Evolutionary conservation across 163 green algal genomes (phyloP).

Genomic region (Prototheca cutis): DNA sequence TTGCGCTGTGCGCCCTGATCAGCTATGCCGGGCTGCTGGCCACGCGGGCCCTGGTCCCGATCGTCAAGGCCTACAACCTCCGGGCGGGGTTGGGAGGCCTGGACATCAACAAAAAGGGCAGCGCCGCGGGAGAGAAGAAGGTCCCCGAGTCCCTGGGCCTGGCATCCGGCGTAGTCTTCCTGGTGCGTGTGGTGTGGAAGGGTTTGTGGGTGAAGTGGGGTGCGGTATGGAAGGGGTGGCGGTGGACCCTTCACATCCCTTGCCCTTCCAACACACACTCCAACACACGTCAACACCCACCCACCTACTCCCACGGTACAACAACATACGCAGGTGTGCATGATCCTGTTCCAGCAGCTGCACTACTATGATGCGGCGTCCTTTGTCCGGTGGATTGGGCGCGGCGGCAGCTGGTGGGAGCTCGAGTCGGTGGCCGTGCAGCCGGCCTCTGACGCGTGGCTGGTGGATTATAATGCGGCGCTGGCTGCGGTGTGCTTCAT

Average conservation of each 20-base stretch:
- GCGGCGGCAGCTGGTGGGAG: constrained; percentile 20
- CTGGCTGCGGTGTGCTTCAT: constrained; percentile 97
- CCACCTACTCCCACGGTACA: too few relatives aligned
- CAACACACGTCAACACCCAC: too few relatives aligned
- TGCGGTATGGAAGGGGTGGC: too few relatives aligned
- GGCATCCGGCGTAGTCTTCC: constrained; percentile 75
- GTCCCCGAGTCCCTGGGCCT: constrained; percentile 86
- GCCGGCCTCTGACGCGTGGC: constrained; percentile 11
- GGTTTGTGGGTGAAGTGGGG: background rate
- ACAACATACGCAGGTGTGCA: constrained; percentile 59
- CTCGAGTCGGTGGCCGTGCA: constrained; percentile 9
- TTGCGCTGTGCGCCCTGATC: constrained; percentile 33
- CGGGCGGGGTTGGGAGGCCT: constrained; percentile 70
- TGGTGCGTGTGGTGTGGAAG: constrained; percentile 28
- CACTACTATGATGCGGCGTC: constrained; percentile 68
- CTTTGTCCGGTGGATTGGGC: constrained; percentile 37
- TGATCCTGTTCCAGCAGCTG: constrained; percentile 87
- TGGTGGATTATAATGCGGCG: constrained; percentile 96
- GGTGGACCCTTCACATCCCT: too few relatives aligned
- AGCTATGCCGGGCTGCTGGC: constrained; percentile 41
- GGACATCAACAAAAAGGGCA: constrained; percentile 94
- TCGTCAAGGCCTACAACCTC: constrained; percentile 52
- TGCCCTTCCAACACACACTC: too few relatives aligned
- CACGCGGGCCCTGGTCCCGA: constrained; percentile 47
- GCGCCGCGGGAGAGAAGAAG: constrained; percentile 61